A percentile compares a stretch with the other conserved stretches of the same genome.
phyloP scores from a whole-genome alignment of 2,329 filamentous ascomycete species.

The Cladosporium sp. region DNA sequence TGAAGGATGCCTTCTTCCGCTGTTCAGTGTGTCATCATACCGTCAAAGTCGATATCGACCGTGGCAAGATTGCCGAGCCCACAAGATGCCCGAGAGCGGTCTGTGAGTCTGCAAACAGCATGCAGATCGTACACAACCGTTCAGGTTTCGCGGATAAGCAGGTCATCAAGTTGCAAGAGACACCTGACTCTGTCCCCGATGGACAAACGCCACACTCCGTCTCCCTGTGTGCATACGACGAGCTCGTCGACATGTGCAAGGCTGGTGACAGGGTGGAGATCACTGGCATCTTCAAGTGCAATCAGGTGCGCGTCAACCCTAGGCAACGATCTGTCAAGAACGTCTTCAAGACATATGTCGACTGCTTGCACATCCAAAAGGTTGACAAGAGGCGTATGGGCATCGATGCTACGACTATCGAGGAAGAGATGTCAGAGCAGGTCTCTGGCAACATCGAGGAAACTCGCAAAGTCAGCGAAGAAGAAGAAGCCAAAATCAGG shows the following conservation, averaged over 20 bases:
- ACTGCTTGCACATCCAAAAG: conserved; percentile 94
- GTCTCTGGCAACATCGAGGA: conserved; percentile 74
- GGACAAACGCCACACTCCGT: conserved; percentile 97
- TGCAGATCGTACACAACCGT: conserved; percentile 97
- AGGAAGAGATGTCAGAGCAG: conserved; percentile 75
- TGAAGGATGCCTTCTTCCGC: conserved; percentile 98
- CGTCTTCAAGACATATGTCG: conserved; percentile 96
- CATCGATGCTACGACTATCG: conserved; percentile 83
- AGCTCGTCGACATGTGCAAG: conserved; percentile 96
- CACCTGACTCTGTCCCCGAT: conserved; percentile 88
- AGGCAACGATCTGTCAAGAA: conserved; percentile 90
- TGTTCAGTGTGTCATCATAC: conserved; percentile 93
- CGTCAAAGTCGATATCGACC: conserved; percentile 85
- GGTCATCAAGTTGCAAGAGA: conserved; percentile 97
- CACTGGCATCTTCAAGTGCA: conserved; percentile 95
- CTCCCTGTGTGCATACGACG: conserved; percentile 93
- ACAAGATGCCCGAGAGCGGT: conserved; percentile 81
- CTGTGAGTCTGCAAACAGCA: conserved; percentile 86
- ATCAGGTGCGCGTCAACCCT: conserved; percentile 89
- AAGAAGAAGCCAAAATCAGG: conserved; percentile 87
- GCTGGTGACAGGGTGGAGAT: conserved; percentile 94
- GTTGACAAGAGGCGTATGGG: conserved; percentile 94
- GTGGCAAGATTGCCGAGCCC: conserved; percentile 93
- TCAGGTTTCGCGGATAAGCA: conserved; percentile 96
- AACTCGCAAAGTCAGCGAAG: conserved; percentile 75